Evolutionary conservation across 495 filamentous ascomycete species (phyloP), one percentile per base, ranked within the genome.

Genomic region (Lophiostoma macrostomum): DNA sequence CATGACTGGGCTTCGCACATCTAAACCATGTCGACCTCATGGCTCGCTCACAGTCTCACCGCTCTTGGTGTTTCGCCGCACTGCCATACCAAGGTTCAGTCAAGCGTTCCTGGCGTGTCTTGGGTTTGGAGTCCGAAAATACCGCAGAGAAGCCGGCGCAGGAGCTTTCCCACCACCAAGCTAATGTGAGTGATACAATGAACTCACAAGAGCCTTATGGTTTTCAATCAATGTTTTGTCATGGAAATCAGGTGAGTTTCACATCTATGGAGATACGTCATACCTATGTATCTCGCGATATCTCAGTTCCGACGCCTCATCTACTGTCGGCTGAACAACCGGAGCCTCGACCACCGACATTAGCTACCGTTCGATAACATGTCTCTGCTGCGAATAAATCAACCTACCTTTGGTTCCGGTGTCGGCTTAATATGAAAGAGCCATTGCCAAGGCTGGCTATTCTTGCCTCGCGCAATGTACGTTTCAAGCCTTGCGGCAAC

Each of bases 401-500:
- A 11, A 14, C 42, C 12, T 5, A 14, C 4, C 27, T 30, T 18
- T 41, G 22, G 35, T 30, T 41, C 24, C 37, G 14, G 25, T 16
- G 18, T 6, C 39, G 38, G 50, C 28, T 23, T 43, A 36, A 53
- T 44, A 3, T 11, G 42, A 27, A 41, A 42, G 5, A 18, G 8
- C 11, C 10, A 16, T 25, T 28, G 51, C 49, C 49, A 52, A 52
- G 49, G 25, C 36, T 31, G 36, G 49, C 23, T 46, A 22, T 41
- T 39, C 35, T 48, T 28, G 32, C 14, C 53, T 49, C 53, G 24
- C 25, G 41, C 53, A 46, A 12, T 27, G 32, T 44, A 27, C 32
- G 53, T 56, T 56, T 56, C 53, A 56, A 40, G 25, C 35, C 43
- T 18, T 27, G 27, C 12, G 36, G 35, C 30, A 49, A 14, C 30